Evolutionary conservation across 805 yeast species (phyloP), one percentile per base, ranked within the genome.

Genomic region (Hanseniaspora lachancei): DNA sequence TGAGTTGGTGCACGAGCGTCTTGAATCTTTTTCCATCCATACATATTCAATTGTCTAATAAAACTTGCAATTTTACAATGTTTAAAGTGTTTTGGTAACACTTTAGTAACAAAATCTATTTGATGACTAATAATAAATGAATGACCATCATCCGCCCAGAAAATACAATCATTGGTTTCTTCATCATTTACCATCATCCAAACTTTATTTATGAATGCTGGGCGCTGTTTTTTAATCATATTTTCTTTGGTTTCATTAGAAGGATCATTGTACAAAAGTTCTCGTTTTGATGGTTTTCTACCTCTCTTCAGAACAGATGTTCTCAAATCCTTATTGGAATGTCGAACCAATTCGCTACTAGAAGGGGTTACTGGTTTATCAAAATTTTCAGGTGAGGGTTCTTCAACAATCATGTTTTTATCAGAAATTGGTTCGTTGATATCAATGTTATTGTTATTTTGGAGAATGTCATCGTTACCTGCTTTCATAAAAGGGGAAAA

Each of bases 11-110:
- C 77, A 57, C 72, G 85, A 23, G 89, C 80, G 69, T 93, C 97
- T 69, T 93, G 98, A 4, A 93, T 93, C 70, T 93, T 93, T 72
- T 89, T 97, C 96, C 97, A 93, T 12, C 98, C 98, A 67, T 93
- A 93, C 98, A 93, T 91, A 70, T 91, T 91, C 63, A 91, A 75
- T 67, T 91, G 98, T 59, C 98, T 80, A 16, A 93, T 97, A 75
- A 93, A 93, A 35, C 93, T 82, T 21, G 97, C 95, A 70, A 93
- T 89, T 67, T 93, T 91, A 58, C 86, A 84, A 70, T 93, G 98
- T 68, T 93, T 93, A 75, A 89, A 93, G 71, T 88, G 93, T 64
- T 82, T 82, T 5, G 99, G 98, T 59, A 93, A 71, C 29, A 93
- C 82, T 58, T 76, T 73, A 62, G 82, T 86, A 77, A 89, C 93